Evolutionary conservation across 768 basidiomycete genomes (phyloP).

Genomic region (Strobilomyces confusus): DNA sequence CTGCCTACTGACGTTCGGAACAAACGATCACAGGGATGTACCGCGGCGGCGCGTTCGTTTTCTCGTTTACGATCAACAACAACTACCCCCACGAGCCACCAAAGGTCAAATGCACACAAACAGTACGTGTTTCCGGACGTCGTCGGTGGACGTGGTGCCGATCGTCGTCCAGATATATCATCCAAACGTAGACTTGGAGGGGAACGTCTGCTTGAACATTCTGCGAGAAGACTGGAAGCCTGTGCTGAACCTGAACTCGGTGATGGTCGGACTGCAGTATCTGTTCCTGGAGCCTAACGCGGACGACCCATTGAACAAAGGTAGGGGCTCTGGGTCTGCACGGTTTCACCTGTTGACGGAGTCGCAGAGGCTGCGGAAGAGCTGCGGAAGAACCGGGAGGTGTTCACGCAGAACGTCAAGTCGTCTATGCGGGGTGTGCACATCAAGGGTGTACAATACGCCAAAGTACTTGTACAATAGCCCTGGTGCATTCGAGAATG

Average conservation of each 20-base stretch:
- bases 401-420: slow-evolving; percentile 83
- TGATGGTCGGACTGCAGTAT: slow-evolving; percentile 98
- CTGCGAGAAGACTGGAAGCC: slow-evolving; percentile 99
- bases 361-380: slow-evolving; percentile 90
- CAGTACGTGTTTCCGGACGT: slow-evolving; percentile 45
- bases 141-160: background rate
- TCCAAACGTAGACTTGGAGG: slow-evolving; percentile 96
- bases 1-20: slow-evolving; percentile 2
- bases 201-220: slow-evolving; percentile 98
- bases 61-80: slow-evolving; percentile 94
- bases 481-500: background rate
- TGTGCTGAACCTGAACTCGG: slow-evolving; percentile 93
- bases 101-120: slow-evolving; percentile 96
- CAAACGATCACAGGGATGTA: slow-evolving; percentile 76
- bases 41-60: slow-evolving; percentile 88
- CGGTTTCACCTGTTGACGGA: slow-evolving; percentile 8
- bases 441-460: slow-evolving; percentile 78
- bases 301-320: slow-evolving; percentile 98
- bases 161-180: slow-evolving; percentile 80
- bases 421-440: slow-evolving; percentile 76
- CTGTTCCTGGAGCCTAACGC: slow-evolving; percentile 98
- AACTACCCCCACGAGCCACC: slow-evolving; percentile 99
- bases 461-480: slow-evolving; percentile 60
- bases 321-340: slow-evolving; percentile 40
- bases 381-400: slow-evolving; percentile 81